Percentiles rank a stretch among this genome's conserved stretches.
Conservation (phyloP, 805 yeast genomes). For the Saturnispora galanensis region DNA sequence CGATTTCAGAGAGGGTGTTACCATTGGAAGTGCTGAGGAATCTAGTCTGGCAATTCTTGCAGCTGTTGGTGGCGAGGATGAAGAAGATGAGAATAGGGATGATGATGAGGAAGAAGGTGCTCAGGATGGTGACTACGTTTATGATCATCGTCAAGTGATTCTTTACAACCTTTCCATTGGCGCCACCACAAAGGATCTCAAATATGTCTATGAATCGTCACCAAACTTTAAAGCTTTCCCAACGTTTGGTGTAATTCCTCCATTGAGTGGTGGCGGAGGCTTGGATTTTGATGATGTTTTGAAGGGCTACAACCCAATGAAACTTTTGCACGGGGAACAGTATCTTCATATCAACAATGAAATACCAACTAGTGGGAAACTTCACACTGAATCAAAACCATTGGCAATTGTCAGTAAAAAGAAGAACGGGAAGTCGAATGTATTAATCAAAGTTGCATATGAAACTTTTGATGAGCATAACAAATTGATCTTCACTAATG, state of each 20-base stretch:
- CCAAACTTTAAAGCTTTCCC: conserved; percentile 79
- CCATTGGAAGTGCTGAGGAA: conserved; percentile 59
- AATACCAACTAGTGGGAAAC: conserved; percentile 58
- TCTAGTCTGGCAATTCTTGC: conserved; percentile 70
- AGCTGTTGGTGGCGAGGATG: conserved; percentile 44
- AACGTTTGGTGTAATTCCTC: conserved; percentile 83
- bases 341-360: conserved; percentile 71
- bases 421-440: conserved; percentile 51
- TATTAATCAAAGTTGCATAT: conserved; percentile 64
- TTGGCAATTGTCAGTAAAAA: conserved; percentile 67
- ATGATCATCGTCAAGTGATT: conserved; percentile 61
- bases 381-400: conserved; percentile 56
- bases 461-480: conserved; percentile 58
- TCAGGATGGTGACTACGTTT: conserved; percentile 40
- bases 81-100: conserved; percentile 36
- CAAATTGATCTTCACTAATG: conserved; percentile 67
- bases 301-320: conserved; percentile 80
- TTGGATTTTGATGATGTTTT: conserved; percentile 51
- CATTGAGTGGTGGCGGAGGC: conserved; percentile 53
- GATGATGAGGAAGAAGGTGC: conserved; percentile 37
- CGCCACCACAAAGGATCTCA: conserved; percentile 64
- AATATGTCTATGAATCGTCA: conserved; percentile 70
- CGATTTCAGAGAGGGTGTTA: conserved; percentile 49
- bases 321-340: conserved; percentile 91
- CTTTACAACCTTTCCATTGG: conserved; percentile 88